These are phyloP conservation scores for Malassezia vespertilionis DNA, from an alignment of 1,284 basidiomycete species.

Conservation along the genomic window DNA sequence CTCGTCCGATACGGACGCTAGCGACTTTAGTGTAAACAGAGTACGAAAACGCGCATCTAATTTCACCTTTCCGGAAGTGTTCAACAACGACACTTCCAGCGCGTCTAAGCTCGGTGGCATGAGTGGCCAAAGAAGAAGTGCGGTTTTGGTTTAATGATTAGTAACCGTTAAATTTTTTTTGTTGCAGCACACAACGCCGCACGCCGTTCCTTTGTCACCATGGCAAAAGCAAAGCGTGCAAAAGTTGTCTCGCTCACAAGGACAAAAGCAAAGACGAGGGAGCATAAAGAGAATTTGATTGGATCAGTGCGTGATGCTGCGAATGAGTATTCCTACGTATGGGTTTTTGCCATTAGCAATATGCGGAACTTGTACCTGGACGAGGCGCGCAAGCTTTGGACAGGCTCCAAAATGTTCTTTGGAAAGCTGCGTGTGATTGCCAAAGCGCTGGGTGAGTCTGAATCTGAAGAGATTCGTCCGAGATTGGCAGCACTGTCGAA, in stretches of 20 bases:
- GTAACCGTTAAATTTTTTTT: conserved; percentile 2
- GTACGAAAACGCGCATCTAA: conserved; percentile 84
- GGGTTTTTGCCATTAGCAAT: conserved; percentile 84
- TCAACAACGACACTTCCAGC: conserved; percentile 31
- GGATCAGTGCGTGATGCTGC: conserved; percentile 58
- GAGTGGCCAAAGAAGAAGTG: not conserved
- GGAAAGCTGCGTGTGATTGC: conserved; percentile 87
- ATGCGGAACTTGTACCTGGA: conserved; percentile 92
- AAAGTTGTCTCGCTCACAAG: conserved; percentile 53
- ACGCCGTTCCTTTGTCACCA: conserved; percentile 14
- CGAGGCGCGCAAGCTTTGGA: conserved; percentile 85
- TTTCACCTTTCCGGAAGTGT: conserved; percentile 56
- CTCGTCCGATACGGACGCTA: conserved; percentile 50
- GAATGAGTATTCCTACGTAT: conserved; percentile 76
- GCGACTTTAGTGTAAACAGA: conserved; percentile 80
- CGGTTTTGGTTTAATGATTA: not conserved
- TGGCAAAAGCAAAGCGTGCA: conserved; percentile 48
- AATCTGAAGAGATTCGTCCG: conserved; percentile 71
- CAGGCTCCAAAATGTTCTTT: conserved; percentile 71
- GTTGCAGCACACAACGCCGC: conserved; percentile 11
- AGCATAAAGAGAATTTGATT: conserved; percentile 72
- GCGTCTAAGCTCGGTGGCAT: conserved; percentile 19
- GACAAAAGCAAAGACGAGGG: conserved; percentile 52
- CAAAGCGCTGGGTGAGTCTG: conserved; percentile 78
- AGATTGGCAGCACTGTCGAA: conserved; percentile 72